Conservation (phyloP, 495 filamentous ascomycete species). For the Chaetomidium leptoderma region DNA sequence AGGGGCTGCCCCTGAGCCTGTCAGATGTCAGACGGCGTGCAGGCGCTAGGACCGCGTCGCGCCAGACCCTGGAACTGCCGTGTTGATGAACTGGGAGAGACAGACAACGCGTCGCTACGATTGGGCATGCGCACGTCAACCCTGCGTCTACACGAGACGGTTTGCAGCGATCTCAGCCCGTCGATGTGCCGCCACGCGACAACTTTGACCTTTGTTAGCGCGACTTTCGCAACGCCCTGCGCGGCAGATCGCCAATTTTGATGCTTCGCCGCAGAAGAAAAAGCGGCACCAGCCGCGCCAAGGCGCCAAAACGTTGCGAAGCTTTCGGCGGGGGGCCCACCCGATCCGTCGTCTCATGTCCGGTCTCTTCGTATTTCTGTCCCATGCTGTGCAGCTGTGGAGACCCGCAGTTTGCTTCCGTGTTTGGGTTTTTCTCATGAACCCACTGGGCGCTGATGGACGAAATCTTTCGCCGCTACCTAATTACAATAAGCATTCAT, state of each 20-base stretch:
- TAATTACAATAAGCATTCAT: too few relatives aligned
- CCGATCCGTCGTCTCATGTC: neutral
- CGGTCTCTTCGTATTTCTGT: neutral
- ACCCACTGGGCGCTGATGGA: too few relatives aligned
- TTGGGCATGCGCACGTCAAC: neutral
- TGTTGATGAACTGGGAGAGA: neutral
- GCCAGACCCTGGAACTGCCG: constrained; percentile 2
- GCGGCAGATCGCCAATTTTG: neutral
- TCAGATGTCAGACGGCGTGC: neutral
- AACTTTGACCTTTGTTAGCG: neutral
- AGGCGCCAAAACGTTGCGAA: neutral
- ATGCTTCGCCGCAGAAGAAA: neutral
- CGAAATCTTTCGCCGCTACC: too few relatives aligned
- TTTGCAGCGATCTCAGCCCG: neutral
- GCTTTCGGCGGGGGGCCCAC: neutral
- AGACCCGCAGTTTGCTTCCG: too few relatives aligned
- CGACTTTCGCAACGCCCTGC: neutral
- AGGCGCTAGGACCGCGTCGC: neutral
- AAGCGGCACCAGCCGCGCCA: constrained; percentile 3
- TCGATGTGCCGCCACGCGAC: neutral
- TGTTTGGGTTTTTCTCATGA: too few relatives aligned
- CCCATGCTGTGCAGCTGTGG: too few relatives aligned
- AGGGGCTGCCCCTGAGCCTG: neutral
- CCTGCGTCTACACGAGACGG: neutral
- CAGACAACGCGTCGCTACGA: neutral